Conservation (phyloP, 345 rosid genomes). For the Noccaea caerulescens region DNA sequence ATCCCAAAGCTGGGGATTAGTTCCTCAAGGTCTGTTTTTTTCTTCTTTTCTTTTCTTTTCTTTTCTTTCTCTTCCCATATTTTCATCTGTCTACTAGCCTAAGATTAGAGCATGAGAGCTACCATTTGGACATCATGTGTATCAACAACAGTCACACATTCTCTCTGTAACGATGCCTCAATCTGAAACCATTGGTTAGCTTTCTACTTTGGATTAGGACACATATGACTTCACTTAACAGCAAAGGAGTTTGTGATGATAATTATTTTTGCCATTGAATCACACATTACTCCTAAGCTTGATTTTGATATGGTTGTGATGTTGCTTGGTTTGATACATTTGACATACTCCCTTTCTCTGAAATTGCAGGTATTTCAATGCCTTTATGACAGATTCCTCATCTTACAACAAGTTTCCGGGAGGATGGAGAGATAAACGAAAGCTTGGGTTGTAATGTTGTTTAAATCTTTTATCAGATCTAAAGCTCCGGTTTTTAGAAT, state of each 20-base stretch:
- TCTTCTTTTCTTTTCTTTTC: background rate
- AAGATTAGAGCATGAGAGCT: background rate
- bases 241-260: background rate
- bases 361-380: constrained; percentile 41
- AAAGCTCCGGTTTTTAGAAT: constrained; percentile 13
- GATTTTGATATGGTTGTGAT: background rate
- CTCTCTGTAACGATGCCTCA: background rate
- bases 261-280: too few relatives aligned
- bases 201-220: background rate
- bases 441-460: background rate
- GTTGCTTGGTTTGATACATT: constrained; percentile 4
- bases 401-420: too few relatives aligned
- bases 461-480: background rate
- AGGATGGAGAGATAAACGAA: constrained; percentile 15
- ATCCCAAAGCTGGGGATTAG: constrained; percentile 65
- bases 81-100: background rate
- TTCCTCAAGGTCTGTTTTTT: constrained; percentile 64
- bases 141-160: background rate
- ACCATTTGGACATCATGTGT: background rate
- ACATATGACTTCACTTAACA: background rate
- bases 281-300: background rate
- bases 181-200: background rate
- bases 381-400: too few relatives aligned
- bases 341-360: constrained; percentile 16
- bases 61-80: background rate